Conservation (phyloP, 2,329 filamentous ascomycete species). For the Alternaria postmessia region DNA sequence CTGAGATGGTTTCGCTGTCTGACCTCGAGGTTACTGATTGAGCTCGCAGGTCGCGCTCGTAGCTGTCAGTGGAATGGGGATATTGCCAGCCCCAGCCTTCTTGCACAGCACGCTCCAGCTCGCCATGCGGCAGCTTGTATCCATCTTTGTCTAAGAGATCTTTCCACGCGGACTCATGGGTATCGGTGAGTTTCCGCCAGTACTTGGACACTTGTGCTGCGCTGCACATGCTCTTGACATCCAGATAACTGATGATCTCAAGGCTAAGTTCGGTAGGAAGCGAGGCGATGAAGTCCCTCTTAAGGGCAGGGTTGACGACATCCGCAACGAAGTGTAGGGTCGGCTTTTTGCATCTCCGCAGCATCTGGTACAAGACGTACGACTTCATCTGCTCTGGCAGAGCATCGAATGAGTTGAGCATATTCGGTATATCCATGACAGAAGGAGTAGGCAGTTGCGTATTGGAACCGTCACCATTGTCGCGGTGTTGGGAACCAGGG, state of each 20-base stretch:
- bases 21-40: constrained; percentile 47
- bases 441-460: constrained; percentile 49
- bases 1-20: constrained; percentile 49
- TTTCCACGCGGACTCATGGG: constrained; percentile 96
- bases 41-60: constrained; percentile 80
- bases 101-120: constrained; percentile 82
- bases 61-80: constrained; percentile 75
- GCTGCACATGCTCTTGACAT: constrained; percentile 84
- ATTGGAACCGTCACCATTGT: constrained; percentile 37
- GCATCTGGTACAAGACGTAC: constrained; percentile 95
- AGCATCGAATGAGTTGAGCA: constrained; percentile 89
- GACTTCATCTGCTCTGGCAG: constrained; percentile 92
- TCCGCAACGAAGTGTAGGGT: constrained; percentile 90
- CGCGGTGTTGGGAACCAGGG: constrained; percentile 22
- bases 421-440: constrained; percentile 80
- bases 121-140: constrained; percentile 78
- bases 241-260: constrained; percentile 86
- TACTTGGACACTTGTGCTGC: constrained; percentile 93
- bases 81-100: constrained; percentile 99
- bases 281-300: constrained; percentile 88
- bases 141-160: constrained; percentile 86
- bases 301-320: constrained; percentile 90
- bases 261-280: constrained; percentile 87
- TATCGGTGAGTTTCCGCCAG: constrained; percentile 90
- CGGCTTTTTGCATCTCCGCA: constrained; percentile 85